A percentile compares a stretch with the other conserved stretches of the same genome.
phyloP scores from a whole-genome alignment of 1,284 basidiomycete genomes.

The Melampsora americana region DNA sequence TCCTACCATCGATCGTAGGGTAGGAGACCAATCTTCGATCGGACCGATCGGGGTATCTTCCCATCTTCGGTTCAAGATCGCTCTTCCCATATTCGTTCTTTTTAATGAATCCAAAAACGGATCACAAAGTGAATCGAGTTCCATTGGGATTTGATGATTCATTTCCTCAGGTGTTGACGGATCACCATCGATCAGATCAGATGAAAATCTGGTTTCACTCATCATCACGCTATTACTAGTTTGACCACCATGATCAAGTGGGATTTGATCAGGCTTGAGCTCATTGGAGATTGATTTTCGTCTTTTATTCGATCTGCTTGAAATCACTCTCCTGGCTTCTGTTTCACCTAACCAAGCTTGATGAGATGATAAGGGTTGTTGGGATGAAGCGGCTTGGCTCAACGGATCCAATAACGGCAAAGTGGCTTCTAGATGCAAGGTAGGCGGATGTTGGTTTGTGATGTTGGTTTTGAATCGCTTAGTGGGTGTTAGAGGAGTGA shows the following conservation, averaged over 20 bases:
- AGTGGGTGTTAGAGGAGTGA: background rate
- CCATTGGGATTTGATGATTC: background rate
- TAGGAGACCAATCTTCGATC: constrained; percentile 32
- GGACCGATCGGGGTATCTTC: constrained; percentile 29
- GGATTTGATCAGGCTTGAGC: too few relatives aligned
- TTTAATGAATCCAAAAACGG: constrained; percentile 29
- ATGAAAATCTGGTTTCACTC: constrained; percentile 11
- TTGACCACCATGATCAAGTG: background rate
- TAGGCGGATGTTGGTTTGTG: background rate
- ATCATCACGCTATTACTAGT: too few relatives aligned
- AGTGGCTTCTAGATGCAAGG: background rate
- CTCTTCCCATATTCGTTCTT: constrained; percentile 5
- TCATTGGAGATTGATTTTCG: constrained; percentile 10
- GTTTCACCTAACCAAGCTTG: background rate
- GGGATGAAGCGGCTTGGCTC: background rate
- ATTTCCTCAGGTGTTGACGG: constrained; percentile 2
- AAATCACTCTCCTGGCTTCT: background rate
- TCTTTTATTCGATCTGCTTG: background rate
- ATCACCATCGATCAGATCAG: background rate
- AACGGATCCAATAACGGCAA: background rate
- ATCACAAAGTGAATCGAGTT: background rate
- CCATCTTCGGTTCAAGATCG: constrained; percentile 26
- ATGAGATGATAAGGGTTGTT: background rate
- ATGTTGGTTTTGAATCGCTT: background rate
- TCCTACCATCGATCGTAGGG: constrained; percentile 33